phyloP scores from a whole-genome alignment of 2,329 filamentous ascomycete genomes.

The Penicillium occitanis region DNA sequence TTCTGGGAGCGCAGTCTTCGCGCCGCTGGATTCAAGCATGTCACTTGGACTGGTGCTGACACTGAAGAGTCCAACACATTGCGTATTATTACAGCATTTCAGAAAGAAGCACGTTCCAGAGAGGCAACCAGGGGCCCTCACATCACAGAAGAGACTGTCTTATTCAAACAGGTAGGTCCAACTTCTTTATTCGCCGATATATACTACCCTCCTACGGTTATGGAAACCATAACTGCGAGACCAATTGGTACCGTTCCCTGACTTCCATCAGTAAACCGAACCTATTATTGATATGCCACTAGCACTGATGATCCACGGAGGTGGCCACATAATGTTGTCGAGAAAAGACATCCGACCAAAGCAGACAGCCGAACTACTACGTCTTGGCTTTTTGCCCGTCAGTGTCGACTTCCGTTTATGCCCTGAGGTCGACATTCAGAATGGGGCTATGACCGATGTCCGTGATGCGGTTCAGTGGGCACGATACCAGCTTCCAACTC shows the following conservation, averaged over 20 bases:
- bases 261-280: too few relatives aligned
- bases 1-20: constrained; percentile 19
- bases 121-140: too few relatives aligned
- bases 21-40: neutral
- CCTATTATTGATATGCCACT: neutral
- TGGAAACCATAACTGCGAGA: too few relatives aligned
- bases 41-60: too few relatives aligned
- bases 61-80: neutral
- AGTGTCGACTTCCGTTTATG: constrained; percentile 15
- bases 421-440: constrained; percentile 1
- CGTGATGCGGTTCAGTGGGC: constrained; percentile 10
- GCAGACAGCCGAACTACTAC: neutral
- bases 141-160: too few relatives aligned
- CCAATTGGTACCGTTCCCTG: too few relatives aligned
- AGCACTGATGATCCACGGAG: constrained; percentile 14
- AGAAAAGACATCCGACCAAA: constrained; percentile 8
- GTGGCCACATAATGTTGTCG: constrained; percentile 5
- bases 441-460: constrained; percentile 5
- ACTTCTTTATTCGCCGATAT: neutral
- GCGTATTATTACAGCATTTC: neutral
- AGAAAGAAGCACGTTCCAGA: too few relatives aligned
- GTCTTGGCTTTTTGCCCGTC: constrained; percentile 1
- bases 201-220: neutral
- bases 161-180: too few relatives aligned
- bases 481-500: neutral